Percentiles rank a stretch among this genome's conserved stretches.
These are phyloP conservation scores for Apophysomyces elegans DNA, from an alignment of 371 early-diverging fungal genomes.

Conservation along the genomic window DNA sequence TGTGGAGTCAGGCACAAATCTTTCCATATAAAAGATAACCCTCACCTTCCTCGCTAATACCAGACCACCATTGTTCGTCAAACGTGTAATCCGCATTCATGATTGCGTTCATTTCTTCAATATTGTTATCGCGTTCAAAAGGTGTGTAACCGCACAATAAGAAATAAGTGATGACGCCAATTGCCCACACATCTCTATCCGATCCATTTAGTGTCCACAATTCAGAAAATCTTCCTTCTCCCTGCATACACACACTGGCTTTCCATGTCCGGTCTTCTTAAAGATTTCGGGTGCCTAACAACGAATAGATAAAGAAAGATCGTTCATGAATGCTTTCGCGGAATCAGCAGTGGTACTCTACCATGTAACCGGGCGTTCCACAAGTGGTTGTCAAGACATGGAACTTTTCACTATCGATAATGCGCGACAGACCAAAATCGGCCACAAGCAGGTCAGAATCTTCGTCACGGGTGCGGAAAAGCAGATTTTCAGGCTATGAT, in stretches of 20 bases:
- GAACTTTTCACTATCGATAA: conserved; percentile 80
- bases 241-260: conserved; percentile 52
- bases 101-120: conserved; percentile 73
- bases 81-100: conserved; percentile 76
- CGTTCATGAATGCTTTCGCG: not conserved
- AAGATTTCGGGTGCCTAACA: conserved; percentile 83
- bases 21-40: not conserved
- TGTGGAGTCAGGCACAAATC: not conserved
- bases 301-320: not conserved
- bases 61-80: conserved; percentile 82
- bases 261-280: conserved; percentile 67
- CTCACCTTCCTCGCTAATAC: conserved; percentile 45
- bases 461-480: conserved; percentile 79
- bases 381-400: conserved; percentile 81
- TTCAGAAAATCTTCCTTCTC: not conserved
- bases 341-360: conserved; percentile 8
- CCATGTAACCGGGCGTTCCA: conserved; percentile 89
- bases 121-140: conserved; percentile 77
- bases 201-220: conserved; percentile 34
- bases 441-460: conserved; percentile 80
- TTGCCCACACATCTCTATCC: conserved; percentile 86
- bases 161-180: conserved; percentile 93
- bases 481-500: conserved; percentile 82
- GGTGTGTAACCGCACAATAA: conserved; percentile 90
- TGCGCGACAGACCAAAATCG: conserved; percentile 88